Evolutionary conservation across 345 rosid species (phyloP).

Genomic region (Gynandropsis gynandra): DNA sequence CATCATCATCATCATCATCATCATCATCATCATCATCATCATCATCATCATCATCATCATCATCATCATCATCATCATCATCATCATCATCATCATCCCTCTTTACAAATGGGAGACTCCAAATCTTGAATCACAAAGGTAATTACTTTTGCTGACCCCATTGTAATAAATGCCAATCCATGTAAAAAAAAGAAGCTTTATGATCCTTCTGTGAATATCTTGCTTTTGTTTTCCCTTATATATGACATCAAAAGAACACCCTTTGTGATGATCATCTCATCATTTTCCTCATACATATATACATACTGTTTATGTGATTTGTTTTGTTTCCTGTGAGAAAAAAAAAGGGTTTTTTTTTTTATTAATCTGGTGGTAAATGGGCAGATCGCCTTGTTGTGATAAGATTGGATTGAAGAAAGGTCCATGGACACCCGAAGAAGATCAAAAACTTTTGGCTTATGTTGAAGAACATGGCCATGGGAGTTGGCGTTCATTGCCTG

Average conservation of each 20-base stretch:
- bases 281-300: slow-evolving; percentile 15
- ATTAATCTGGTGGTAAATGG: slow-evolving; percentile 34
- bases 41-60: no score
- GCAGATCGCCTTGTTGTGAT: slow-evolving; percentile 74
- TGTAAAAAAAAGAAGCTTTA: slow-evolving; percentile 20
- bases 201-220: slow-evolving; percentile 24
- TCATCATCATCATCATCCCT: no score
- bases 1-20: no score
- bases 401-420: slow-evolving; percentile 91
- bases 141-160: slow-evolving; percentile 24
- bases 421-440: slow-evolving; percentile 96
- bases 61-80: no score
- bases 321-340: slow-evolving; percentile 5
- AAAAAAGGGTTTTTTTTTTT: slow-evolving; percentile 8
- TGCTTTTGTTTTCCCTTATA: slow-evolving; percentile 29
- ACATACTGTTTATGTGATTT: slow-evolving; percentile 6
- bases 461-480: slow-evolving; percentile 94
- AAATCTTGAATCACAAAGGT: slow-evolving; percentile 26
- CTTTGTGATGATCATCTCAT: slow-evolving; percentile 18
- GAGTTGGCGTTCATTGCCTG: slow-evolving; percentile 88
- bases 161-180: slow-evolving; percentile 29
- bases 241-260: slow-evolving; percentile 7
- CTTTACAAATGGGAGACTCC: slow-evolving; percentile 25
- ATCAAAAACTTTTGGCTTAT: slow-evolving; percentile 83
- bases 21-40: no score